Evolutionary conservation across 306 rosid genomes (phyloP).

Genomic region (Alnus glutinosa): DNA sequence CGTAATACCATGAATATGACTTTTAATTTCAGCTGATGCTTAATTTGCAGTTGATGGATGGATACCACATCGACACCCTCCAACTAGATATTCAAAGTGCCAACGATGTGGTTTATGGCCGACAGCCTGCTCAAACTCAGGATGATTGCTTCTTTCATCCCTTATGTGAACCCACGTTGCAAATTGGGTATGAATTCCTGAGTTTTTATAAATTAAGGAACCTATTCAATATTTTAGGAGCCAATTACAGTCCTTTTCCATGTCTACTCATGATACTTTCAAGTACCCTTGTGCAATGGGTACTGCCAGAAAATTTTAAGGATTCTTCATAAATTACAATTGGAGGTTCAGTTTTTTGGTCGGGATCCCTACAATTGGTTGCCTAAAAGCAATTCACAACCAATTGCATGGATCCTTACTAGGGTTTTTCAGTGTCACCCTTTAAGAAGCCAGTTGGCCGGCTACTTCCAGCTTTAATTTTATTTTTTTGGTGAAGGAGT

Average conservation of each 20-base stretch:
- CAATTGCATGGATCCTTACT: no score
- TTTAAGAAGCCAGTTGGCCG: background rate
- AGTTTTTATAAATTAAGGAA: background rate
- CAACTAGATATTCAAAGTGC: constrained; percentile 59
- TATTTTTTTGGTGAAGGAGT: no score
- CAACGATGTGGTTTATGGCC: constrained; percentile 70
- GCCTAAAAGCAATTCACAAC: no score
- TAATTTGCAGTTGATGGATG: constrained; percentile 68
- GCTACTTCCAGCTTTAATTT: no score
- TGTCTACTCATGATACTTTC: background rate
- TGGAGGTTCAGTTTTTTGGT: background rate
- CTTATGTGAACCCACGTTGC: constrained; percentile 83
- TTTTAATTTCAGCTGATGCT: constrained; percentile 3
- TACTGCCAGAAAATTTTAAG: background rate
- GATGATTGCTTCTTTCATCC: constrained; percentile 74
- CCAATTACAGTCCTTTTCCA: background rate
- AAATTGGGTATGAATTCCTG: constrained; percentile 66
- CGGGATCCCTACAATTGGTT: no score
- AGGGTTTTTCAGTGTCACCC: no score
- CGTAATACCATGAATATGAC: background rate
- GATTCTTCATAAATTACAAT: background rate
- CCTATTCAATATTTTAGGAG: background rate
- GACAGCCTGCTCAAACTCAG: constrained; percentile 62
- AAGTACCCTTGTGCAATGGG: background rate
- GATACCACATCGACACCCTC: constrained; percentile 69